Base-by-base conservation (phyloP, 2,329 filamentous ascomycete genomes). In the Fusarium sp. region DNA sequence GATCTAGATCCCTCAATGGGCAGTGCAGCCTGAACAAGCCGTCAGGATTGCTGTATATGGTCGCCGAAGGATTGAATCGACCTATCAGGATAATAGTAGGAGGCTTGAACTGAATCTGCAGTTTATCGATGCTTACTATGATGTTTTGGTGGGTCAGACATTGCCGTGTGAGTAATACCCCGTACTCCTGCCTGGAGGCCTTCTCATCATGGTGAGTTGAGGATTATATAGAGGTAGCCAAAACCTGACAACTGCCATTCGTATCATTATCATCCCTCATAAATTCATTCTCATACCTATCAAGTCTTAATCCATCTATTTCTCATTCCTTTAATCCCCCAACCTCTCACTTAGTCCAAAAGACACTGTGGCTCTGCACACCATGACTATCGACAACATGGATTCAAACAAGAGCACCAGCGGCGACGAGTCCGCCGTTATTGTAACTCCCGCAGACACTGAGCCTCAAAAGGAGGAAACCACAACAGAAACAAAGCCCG, bases 371-470 rank as follows among this genome's bases (percentile, higher is more conserved):
- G 22, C n/a, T 15, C 16, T 11, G 18, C 58, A 29, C 12, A 46
- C 27, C 44, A 71, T 71, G 69, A 53, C 63, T 29, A 41, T 44
- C 13, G 60, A 71, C n/a, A 69, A 62, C 4, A 69, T 75, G 58
- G 70, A 74, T 20, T 73, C 70, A 3, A 68, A 52, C 46, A 74
- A 71, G 62, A 65, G 64, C 58, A 38, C 34, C 34, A 74, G 72
- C 24, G 69, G 74, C 20, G 64, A 69, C 29, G 72, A 70, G 16
- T 68, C 73, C 9, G 59, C 67, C 44, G 60, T 72, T 15, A 53
- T 75, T 11, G 44, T 74, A 12, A 75, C 70, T 13, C 70, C 73
- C 4, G 62, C 67, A 34, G 74, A 75, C 18, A 65, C 69, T 10
- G 70, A 74, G 7, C 22, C 43, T 3, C 69, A 73, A 18, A 55